phyloP scores from a whole-genome alignment of 2,329 filamentous ascomycete species.

The Beauveria asiatica region DNA sequence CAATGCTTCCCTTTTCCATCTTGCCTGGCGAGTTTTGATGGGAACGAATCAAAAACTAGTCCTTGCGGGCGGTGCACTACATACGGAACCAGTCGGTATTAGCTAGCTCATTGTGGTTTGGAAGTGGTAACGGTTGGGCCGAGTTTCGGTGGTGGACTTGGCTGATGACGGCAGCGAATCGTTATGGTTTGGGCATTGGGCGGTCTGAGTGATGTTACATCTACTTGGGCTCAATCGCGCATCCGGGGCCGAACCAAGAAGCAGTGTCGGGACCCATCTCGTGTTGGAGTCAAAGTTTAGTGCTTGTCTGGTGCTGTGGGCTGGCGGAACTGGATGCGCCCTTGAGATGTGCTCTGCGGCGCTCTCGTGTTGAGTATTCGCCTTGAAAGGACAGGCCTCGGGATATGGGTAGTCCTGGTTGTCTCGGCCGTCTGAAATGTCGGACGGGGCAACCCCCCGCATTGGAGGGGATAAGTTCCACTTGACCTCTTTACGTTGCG shows the following conservation, averaged over 20 bases:
- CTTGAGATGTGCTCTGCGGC: constrained; percentile 8
- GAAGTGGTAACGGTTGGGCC: neutral
- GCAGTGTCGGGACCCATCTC: constrained; percentile 67
- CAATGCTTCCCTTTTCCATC: constrained; percentile 52
- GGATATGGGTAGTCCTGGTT: constrained; percentile 37
- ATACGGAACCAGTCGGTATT: constrained; percentile 57
- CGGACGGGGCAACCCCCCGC: constrained; percentile 38
- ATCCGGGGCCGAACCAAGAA: constrained; percentile 17
- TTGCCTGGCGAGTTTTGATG: constrained; percentile 25
- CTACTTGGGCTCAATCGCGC: neutral
- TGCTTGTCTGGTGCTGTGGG: constrained; percentile 59
- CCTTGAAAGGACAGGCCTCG: constrained; percentile 28
- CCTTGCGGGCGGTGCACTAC: constrained; percentile 76
- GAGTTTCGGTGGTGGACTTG: neutral
- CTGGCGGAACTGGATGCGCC: constrained; percentile 7
- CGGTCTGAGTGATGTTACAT: neutral
- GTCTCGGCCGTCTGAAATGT: constrained; percentile 42
- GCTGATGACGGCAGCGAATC: neutral
- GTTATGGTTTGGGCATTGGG: neutral
- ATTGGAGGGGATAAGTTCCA: constrained; percentile 41
- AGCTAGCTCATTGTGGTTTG: neutral
- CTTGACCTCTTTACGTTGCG: constrained; percentile 11
- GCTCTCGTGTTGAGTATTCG: constrained; percentile 14
- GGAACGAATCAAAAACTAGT: constrained; percentile 94
- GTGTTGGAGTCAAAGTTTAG: constrained; percentile 91